Percentiles rank a stretch among this genome's conserved stretches.
Conservation (phyloP, 257 asterid genomes). For the Ilex aquifolium region DNA sequence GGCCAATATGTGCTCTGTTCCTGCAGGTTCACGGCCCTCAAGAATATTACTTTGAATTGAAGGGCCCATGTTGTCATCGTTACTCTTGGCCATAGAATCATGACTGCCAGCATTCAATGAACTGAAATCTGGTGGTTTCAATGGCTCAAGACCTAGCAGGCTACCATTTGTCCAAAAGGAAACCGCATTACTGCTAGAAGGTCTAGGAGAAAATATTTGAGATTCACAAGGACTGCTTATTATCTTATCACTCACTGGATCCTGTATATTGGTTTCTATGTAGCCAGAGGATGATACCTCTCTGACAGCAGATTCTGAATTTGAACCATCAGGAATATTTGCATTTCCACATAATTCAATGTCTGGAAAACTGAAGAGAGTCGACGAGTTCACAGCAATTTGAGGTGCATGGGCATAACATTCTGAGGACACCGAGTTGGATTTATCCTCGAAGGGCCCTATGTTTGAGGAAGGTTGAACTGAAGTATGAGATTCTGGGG, state of each 20-base stretch:
- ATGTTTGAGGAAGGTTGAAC: conserved; percentile 6
- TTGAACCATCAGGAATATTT: conserved; percentile 20
- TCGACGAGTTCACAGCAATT: conserved; percentile 19
- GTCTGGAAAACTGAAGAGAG: conserved; percentile 10
- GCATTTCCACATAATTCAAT: conserved; percentile 22
- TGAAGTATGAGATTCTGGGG: conserved; percentile 11
- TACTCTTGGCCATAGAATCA: conserved; percentile 18
- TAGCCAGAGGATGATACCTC: conserved; percentile 25
- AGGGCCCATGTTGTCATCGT: conserved; percentile 23
- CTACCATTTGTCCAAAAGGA: conserved; percentile 97
- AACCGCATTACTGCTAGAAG: conserved; percentile 43
- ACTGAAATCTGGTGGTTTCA: conserved; percentile 86
- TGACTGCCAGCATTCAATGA: conserved; percentile 26
- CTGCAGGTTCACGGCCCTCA: conserved; percentile 21
- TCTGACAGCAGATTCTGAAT: conserved; percentile 32
- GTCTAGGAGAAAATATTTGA: too few relatives aligned
- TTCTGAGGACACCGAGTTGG: conserved; percentile 8
- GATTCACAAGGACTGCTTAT: too few relatives aligned
- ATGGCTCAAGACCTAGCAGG: conserved; percentile 91
- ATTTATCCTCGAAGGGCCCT: conserved; percentile 2
- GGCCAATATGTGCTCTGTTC: conserved; percentile 27
- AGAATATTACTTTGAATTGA: conserved; percentile 16
- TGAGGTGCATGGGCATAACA: conserved; percentile 30
- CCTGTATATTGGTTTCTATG: conserved; percentile 19
- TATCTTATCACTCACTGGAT: conserved; percentile 13